Evolutionary conservation across 345 rosid genomes (phyloP).

Genomic region (Moricandia moricandioides): DNA sequence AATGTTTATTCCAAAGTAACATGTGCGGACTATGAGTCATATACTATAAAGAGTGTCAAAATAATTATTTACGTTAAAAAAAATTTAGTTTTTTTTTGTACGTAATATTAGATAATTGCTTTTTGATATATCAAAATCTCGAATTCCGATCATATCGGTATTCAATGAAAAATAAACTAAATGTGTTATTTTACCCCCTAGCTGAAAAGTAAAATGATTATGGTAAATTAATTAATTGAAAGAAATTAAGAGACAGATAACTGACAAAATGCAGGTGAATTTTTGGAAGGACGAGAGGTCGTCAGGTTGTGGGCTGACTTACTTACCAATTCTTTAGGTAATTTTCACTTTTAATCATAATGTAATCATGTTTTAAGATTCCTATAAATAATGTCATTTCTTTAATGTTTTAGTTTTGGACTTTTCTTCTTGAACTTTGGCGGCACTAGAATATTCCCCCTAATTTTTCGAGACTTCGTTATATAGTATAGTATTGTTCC

Average conservation of each 20-base stretch:
- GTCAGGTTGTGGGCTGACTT: conserved; percentile 96
- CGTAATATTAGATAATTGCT: background rate
- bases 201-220: conserved; percentile 21
- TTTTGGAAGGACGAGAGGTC: conserved; percentile 60
- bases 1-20: background rate
- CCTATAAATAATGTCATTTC: conserved; percentile 21
- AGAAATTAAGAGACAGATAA: conserved; percentile 49
- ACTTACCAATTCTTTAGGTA: conserved; percentile 37
- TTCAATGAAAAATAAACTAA: conserved; percentile 23
- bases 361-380: conserved; percentile 68
- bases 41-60: background rate
- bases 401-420: conserved; percentile 56
- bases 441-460: conserved; percentile 87
- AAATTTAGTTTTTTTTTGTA: too few species aligned
- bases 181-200: background rate
- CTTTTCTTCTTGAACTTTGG: conserved; percentile 84
- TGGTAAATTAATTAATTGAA: conserved; percentile 1
- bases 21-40: background rate
- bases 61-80: background rate
- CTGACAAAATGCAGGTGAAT: conserved; percentile 94
- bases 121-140: conserved; percentile 20
- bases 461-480: conserved; percentile 41
- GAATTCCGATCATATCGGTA: conserved; percentile 26
- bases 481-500: background rate
- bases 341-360: conserved; percentile 68